Conservation (phyloP, 495 filamentous ascomycete species). For the Talaromyces wortmannii region DNA sequence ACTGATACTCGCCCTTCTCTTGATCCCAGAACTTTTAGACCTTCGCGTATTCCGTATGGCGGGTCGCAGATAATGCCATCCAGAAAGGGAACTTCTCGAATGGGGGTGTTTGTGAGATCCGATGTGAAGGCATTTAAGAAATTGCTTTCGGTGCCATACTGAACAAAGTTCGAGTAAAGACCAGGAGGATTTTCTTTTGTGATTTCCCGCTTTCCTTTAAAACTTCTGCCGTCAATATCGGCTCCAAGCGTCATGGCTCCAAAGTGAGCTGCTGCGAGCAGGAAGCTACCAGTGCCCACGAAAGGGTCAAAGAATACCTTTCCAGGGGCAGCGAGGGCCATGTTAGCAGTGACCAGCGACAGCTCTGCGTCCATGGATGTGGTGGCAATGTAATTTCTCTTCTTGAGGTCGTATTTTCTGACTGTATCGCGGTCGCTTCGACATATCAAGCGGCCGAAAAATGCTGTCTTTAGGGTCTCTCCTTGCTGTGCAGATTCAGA, state of each 20-base stretch:
- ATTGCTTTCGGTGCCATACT: conserved; percentile 62
- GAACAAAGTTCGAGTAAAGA: conserved; percentile 69
- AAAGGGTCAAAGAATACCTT: conserved; percentile 91
- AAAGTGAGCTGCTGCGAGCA: conserved; percentile 81
- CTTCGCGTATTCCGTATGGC: conserved; percentile 95
- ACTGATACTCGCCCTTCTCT: conserved; percentile 57
- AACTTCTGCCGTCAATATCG: conserved; percentile 87
- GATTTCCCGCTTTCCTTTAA: conserved; percentile 58
- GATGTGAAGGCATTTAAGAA: conserved; percentile 74
- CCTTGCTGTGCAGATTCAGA: too few relatives aligned
- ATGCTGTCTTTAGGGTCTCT: conserved; percentile 48
- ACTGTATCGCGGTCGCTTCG: conserved; percentile 58
- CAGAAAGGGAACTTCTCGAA: conserved; percentile 53
- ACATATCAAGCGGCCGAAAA: conserved; percentile 64
- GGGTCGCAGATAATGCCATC: conserved; percentile 97
- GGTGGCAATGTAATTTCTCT: conserved; percentile 84
- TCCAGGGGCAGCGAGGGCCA: conserved; percentile 72
- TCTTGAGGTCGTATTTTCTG: conserved; percentile 80
- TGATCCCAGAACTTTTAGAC: conserved; percentile 76
- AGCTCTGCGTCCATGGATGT: conserved; percentile 97
- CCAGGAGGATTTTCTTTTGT: conserved; percentile 38
- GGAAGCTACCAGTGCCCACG: conserved; percentile 88
- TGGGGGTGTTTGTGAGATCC: conserved; percentile 83
- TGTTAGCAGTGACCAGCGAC: conserved; percentile 84
- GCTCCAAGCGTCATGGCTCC: conserved; percentile 74